Base-by-base conservation (phyloP, 2,329 filamentous ascomycete species). In the Fusarium brachygibbosum region DNA sequence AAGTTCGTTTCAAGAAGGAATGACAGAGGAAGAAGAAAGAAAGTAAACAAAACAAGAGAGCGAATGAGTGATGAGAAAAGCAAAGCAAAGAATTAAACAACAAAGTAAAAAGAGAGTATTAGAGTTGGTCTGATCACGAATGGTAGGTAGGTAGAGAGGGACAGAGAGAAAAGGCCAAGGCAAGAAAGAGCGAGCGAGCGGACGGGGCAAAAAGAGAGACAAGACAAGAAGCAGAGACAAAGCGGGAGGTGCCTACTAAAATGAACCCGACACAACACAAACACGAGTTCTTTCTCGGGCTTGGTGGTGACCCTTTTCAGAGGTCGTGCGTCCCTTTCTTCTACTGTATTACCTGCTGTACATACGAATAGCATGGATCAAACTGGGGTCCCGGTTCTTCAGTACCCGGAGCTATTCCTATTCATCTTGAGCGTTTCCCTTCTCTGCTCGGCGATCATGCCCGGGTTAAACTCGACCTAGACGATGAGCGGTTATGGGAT, bases 241-340 rank as follows among this genome's bases (percentile, higher is more conserved):
- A 37, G 41, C 67, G 63, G 70, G 69, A 63, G 60, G 50, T 54
- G 58, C 63, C 63, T 50, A 50, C 49, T 70, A 71, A 74, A 45
- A 34, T 44, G 35, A 52, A 63, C 52, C 44, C 35, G 35, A 41
- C 38, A 54, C 53, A 41, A n/a, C 52, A 56, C 54, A 42, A 65
- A 55, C 54, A 45, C 28, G 17, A 31, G 34, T 55, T 49, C 64
- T 51, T 25, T 25, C 23, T 25, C 6, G 23, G 6, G n/a, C n/a
- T n/a, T 66, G 56, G 38, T 64, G 53, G 59, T 52, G 51, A 66
- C 65, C 66, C 41, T 42, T 56, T 52, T 29, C 54, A 69, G 59
- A 53, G 53, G 46, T 69, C 17, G 40, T 62, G 46, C 37, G 52
- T 32, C 49, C 42, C 31, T 25, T 14, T 14, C 38, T 16, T 14